Evolutionary conservation across 2,329 filamentous ascomycete species (phyloP).

Genomic region (Colletotrichum cereale): DNA sequence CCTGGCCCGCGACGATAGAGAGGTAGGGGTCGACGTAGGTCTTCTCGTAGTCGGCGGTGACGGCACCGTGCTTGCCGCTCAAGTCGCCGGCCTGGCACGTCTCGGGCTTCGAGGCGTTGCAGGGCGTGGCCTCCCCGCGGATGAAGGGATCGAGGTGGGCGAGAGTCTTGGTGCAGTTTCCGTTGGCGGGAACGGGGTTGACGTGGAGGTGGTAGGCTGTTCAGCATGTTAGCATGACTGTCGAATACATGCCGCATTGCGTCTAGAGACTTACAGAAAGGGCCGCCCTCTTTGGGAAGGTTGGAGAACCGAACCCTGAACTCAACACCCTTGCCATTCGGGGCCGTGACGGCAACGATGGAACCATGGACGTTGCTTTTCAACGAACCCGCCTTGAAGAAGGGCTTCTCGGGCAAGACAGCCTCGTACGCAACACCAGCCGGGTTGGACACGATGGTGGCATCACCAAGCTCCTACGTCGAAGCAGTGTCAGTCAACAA

Average conservation of each 20-base stretch:
- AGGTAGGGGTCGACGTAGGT: conserved; percentile 69
- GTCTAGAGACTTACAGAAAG: conserved; percentile 67
- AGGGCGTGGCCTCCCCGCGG: conserved; percentile 72
- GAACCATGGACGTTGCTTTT: conserved; percentile 67
- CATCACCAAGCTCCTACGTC: conserved; percentile 58
- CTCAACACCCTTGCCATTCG: conserved; percentile 66
- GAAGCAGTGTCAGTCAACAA: neutral
- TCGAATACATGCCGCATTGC: neutral
- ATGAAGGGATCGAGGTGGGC: conserved; percentile 79
- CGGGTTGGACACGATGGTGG: conserved; percentile 68
- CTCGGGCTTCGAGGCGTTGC: conserved; percentile 67
- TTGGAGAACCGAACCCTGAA: conserved; percentile 69
- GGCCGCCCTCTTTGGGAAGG: conserved; percentile 67
- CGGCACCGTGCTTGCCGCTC: conserved; percentile 78
- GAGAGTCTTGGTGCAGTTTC: conserved; percentile 78
- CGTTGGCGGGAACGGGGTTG: conserved; percentile 70
- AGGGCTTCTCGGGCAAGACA: conserved; percentile 64
- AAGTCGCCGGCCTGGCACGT: conserved; percentile 84
- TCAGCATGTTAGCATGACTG: conserved; percentile 36
- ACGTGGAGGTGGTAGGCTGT: conserved; percentile 81
- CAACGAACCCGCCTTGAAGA: conserved; percentile 61
- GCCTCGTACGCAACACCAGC: conserved; percentile 66
- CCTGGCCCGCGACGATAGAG: conserved; percentile 63
- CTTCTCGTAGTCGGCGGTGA: conserved; percentile 60
- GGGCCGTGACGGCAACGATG: conserved; percentile 60